Percentiles rank a stretch among this genome's conserved stretches.
These are phyloP conservation scores for Myxozyma nipponensis DNA, from an alignment of 805 yeast genomes.

Conservation along the genomic window DNA sequence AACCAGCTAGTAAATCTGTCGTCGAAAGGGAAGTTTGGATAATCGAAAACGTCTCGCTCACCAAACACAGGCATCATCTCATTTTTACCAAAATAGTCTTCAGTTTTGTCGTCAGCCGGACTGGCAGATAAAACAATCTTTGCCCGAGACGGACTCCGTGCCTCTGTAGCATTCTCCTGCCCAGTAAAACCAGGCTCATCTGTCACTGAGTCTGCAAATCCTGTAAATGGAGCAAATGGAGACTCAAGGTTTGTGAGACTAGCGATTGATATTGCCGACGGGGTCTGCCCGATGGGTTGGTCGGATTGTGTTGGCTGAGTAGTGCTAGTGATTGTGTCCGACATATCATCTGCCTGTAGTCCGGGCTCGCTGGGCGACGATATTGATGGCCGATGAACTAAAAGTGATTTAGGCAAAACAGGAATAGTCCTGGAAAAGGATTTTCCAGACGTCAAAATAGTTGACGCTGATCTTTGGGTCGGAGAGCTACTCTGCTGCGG, in stretches of 20 bases:
- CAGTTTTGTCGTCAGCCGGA: no score
- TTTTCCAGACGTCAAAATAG: no score
- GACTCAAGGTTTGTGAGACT: neutral
- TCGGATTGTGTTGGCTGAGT: neutral
- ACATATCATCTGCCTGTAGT: no score
- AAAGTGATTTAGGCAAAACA: no score
- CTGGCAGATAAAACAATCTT: no score
- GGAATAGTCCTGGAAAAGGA: no score
- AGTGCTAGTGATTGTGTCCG: neutral
- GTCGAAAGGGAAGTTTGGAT: slow-evolving; percentile 21
- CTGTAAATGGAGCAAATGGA: neutral
- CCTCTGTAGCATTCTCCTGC: no score
- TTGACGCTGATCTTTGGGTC: neutral
- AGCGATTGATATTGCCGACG: neutral
- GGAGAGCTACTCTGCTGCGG: neutral
- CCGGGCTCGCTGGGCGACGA: no score
- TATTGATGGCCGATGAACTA: no score
- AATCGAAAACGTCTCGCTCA: slow-evolving; percentile 18
- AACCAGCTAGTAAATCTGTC: slow-evolving; percentile 22
- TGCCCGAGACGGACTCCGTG: no score
- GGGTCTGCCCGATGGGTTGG: neutral
- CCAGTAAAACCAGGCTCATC: neutral
- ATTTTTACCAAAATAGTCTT: no score
- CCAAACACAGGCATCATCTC: slow-evolving; percentile 23
- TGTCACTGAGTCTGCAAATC: neutral